A percentile compares a stretch with the other conserved stretches of the same genome.
These are phyloP conservation scores for Ascochyta pisi DNA, from an alignment of 2,329 filamentous ascomycete genomes.

Conservation along the genomic window DNA sequence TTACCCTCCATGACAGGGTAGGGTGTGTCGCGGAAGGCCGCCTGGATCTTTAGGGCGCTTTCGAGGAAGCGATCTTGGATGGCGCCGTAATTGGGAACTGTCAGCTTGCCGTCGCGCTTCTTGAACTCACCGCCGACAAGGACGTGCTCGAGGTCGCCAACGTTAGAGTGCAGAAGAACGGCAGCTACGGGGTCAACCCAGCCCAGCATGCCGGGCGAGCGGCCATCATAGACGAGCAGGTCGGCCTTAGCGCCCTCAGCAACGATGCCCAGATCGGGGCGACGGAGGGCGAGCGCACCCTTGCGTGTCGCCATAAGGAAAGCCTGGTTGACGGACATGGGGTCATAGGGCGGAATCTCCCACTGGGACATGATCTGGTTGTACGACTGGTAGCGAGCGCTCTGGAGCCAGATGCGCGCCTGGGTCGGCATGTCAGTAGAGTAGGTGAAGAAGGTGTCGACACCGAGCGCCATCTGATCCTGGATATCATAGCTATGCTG, in stretches of 20 bases:
- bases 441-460: conserved; percentile 63
- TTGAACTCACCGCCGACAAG: conserved; percentile 58
- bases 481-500: conserved; percentile 52
- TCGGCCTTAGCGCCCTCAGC: conserved; percentile 61
- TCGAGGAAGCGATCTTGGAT: too few relatives aligned
- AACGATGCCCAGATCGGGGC: conserved; percentile 60
- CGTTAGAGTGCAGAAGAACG: conserved; percentile 61
- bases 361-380: conserved; percentile 49
- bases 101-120: conserved; percentile 55
- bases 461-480: conserved; percentile 61
- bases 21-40: too few relatives aligned
- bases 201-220: conserved; percentile 59
- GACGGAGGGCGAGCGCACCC: conserved; percentile 60
- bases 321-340: conserved; percentile 62
- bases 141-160: conserved; percentile 61
- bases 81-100: conserved; percentile 23
- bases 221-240: conserved; percentile 60
- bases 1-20: too few relatives aligned
- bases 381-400: conserved; percentile 37
- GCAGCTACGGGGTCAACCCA: conserved; percentile 65
- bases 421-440: conserved; percentile 56
- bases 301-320: conserved; percentile 63
- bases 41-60: too few relatives aligned
- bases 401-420: conserved; percentile 63
- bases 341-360: conserved; percentile 56